Conservation (phyloP, 768 basidiomycete species). For the Chalciporus chontae region DNA sequence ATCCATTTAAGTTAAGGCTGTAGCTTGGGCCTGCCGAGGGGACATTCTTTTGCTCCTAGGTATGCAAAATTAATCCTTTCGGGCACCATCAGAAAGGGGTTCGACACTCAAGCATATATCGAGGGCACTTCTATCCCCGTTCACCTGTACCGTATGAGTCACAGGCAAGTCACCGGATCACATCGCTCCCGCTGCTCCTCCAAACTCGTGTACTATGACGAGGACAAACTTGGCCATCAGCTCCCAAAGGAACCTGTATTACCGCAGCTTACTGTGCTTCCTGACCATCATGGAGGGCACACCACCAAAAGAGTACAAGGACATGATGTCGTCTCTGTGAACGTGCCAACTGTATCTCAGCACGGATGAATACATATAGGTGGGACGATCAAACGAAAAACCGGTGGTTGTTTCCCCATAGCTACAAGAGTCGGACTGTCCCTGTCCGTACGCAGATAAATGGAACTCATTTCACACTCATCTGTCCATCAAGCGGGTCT, state of each 20-base stretch:
- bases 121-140: neutral
- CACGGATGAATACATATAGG: neutral
- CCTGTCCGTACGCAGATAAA: neutral
- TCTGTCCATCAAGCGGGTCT: too few species aligned
- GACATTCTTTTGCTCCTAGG: neutral
- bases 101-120: neutral
- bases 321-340: neutral
- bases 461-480: neutral
- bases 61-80: slow-evolving; percentile 4
- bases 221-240: neutral
- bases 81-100: neutral
- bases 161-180: neutral
- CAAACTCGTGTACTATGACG: neutral
- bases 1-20: slow-evolving; percentile 17
- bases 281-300: slow-evolving; percentile 1
- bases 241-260: neutral
- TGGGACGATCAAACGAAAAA: neutral
- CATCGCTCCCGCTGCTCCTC: neutral
- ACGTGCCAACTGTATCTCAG: neutral
- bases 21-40: neutral
- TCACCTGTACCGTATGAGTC: neutral
- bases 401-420: slow-evolving; percentile 11
- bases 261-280: neutral
- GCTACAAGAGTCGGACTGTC: neutral
- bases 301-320: slow-evolving; percentile 3